Evolutionary conservation across 1,284 basidiomycete genomes (phyloP).

Genomic region (Trichosporon inkin): DNA sequence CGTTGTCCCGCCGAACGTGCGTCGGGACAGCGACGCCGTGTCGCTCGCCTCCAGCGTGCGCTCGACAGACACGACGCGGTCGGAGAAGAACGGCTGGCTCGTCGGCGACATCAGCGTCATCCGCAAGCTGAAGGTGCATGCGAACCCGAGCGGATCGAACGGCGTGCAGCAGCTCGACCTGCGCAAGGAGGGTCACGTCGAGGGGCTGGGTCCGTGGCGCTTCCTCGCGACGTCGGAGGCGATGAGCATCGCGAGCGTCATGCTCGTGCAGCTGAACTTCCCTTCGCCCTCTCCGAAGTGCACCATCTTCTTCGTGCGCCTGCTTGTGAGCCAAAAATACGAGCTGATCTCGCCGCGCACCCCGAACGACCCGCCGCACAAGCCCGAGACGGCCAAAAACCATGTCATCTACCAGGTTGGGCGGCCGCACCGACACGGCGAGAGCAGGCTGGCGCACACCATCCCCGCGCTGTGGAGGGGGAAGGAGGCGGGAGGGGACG

Average conservation of each 20-base stretch:
- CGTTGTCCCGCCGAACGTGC: not conserved
- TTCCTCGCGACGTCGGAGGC: constrained; percentile 41
- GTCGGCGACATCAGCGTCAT: constrained; percentile 40
- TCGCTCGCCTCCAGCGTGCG: constrained; percentile 15
- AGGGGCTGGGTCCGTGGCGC: constrained; percentile 45
- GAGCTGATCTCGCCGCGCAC: constrained; percentile 40
- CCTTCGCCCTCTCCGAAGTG: constrained; percentile 35
- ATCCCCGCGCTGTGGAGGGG: constrained; percentile 43
- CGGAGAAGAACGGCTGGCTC: constrained; percentile 40
- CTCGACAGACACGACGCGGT: constrained; percentile 13
- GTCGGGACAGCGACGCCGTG: constrained; percentile 15
- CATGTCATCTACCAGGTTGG: constrained; percentile 44
- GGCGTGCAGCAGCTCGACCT: constrained; percentile 38
- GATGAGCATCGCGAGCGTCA: constrained; percentile 43
- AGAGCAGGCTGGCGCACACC: constrained; percentile 29
- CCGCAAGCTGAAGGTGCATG: constrained; percentile 39
- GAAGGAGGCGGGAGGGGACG: constrained; percentile 26
- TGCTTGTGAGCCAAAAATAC: constrained; percentile 43
- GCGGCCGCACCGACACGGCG: constrained; percentile 29
- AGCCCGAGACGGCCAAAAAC: constrained; percentile 33
- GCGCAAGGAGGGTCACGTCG: constrained; percentile 42
- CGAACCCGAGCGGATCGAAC: constrained; percentile 36
- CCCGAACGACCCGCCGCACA: constrained; percentile 34
- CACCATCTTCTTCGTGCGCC: constrained; percentile 47
- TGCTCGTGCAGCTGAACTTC: constrained; percentile 34